A percentile compares a stretch with the other conserved stretches of the same genome.
These are phyloP conservation scores for Plasmodium ovale DNA, from an alignment of 169 alveolate species.

Conservation along the genomic window DNA sequence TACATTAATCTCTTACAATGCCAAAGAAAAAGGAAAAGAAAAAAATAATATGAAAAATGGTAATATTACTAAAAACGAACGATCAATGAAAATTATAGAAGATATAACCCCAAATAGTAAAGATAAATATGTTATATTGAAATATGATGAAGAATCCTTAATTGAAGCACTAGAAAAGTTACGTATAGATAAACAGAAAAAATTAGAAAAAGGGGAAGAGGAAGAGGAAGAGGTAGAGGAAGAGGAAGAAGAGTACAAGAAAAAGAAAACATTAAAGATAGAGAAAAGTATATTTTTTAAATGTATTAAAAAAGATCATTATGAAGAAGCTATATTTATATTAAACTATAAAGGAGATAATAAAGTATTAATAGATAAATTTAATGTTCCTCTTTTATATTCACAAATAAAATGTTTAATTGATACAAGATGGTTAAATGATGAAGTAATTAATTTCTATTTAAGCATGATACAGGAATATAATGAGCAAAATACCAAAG, in stretches of 20 bases:
- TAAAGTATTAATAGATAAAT: conserved; percentile 26
- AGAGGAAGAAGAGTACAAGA: neutral
- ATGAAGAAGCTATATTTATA: conserved; percentile 41
- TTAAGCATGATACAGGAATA: conserved; percentile 88
- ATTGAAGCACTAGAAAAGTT: conserved; percentile 59
- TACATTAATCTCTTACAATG: neutral
- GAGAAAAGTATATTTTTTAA: conserved; percentile 53
- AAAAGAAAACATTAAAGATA: conserved; percentile 4
- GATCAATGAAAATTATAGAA: conserved; percentile 17
- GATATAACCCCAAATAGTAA: conserved; percentile 1
- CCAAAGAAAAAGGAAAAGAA: neutral
- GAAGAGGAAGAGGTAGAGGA: neutral
- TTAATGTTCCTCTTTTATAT: conserved; percentile 31
- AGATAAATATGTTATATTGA: conserved; percentile 32
- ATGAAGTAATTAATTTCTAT: conserved; percentile 91
- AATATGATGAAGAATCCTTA: conserved; percentile 65
- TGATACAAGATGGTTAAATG: conserved; percentile 91
- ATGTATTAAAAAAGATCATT: conserved; percentile 37
- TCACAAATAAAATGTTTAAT: conserved; percentile 80
- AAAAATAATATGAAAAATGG: neutral
- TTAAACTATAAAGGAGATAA: conserved; percentile 40
- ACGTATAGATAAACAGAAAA: conserved; percentile 37
- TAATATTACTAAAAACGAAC: neutral
- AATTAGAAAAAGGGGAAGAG: neutral
- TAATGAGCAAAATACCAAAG: conserved; percentile 71